Conservation (phyloP, 2,329 filamentous ascomycete genomes). For the Diplodia corticola region DNA sequence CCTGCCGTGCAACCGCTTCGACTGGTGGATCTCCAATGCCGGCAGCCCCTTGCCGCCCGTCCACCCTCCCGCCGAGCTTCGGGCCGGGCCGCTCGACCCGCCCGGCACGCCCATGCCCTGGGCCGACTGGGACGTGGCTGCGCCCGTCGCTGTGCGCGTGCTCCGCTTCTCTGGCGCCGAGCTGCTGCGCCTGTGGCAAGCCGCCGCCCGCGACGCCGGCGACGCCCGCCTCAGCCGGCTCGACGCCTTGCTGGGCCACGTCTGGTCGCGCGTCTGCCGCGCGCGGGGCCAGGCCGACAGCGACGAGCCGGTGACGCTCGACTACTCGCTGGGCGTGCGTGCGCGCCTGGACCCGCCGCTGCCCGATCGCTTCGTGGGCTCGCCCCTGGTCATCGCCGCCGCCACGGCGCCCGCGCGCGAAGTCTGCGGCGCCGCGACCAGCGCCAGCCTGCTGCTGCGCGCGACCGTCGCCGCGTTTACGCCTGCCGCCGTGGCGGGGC, state of each 20-base stretch:
- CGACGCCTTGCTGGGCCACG: conserved; percentile 50
- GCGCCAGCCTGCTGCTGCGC: conserved; percentile 33
- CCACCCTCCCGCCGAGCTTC: conserved; percentile 29
- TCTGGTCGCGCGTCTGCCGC: conserved; percentile 49
- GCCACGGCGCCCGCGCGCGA: conserved; percentile 29
- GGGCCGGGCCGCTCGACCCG: conserved; percentile 27
- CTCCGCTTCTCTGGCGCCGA: conserved; percentile 44
- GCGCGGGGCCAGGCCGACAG: conserved; percentile 36
- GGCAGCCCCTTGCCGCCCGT: conserved; percentile 8
- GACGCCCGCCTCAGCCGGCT: conserved; percentile 41
- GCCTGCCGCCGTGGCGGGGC: conserved; percentile 40
- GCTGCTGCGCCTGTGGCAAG: conserved; percentile 38
- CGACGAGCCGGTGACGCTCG: conserved; percentile 39
- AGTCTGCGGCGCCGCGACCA: conserved; percentile 30
- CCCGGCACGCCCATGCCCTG: conserved; percentile 42
- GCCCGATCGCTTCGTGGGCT: conserved; percentile 46
- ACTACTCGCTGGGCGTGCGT: conserved; percentile 47
- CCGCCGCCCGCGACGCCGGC: conserved; percentile 10
- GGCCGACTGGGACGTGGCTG: conserved; percentile 45
- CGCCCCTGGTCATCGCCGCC: conserved; percentile 46
- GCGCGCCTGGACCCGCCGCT: conserved; percentile 43
- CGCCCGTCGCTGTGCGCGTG: conserved; percentile 35
- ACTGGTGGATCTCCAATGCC: conserved; percentile 46
- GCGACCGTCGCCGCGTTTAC: conserved; percentile 41
- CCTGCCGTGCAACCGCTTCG: conserved; percentile 50